A percentile compares a stretch with the other conserved stretches of the same genome.
Conservation (phyloP, 805 yeast genomes). For the Wickerhamiella qilinensis region DNA sequence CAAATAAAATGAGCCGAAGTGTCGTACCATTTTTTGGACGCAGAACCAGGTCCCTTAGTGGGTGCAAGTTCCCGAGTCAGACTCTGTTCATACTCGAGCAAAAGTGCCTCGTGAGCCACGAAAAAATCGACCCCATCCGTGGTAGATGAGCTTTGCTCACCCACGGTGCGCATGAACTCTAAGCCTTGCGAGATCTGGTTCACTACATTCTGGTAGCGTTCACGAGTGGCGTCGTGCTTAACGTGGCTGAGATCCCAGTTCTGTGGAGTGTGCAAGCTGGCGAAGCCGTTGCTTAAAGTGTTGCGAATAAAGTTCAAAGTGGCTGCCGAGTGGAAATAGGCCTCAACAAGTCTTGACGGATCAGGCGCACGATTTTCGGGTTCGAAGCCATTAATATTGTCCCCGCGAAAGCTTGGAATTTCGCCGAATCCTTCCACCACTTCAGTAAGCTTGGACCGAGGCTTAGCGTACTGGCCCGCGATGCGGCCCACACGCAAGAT, state of each 20-base stretch:
- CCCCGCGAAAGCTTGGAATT: conserved; percentile 28
- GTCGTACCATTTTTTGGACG: conserved; percentile 20
- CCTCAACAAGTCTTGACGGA: conserved; percentile 25
- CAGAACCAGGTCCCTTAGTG: conserved; percentile 5
- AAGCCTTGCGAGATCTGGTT: conserved; percentile 23
- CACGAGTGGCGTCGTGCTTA: conserved; percentile 21
- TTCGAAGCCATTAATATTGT: conserved; percentile 29
- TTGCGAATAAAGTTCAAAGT: conserved; percentile 26
- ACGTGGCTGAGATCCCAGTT: conserved; percentile 29
- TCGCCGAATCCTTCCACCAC: conserved; percentile 24
- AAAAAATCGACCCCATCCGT: conserved; percentile 24
- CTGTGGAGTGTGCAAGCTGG: conserved; percentile 25
- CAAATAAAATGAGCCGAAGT: conserved; percentile 29
- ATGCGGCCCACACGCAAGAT: conserved; percentile 27
- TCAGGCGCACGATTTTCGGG: conserved; percentile 25
- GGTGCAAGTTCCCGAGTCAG: conserved; percentile 21
- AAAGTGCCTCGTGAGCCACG: conserved; percentile 28
- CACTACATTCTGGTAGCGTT: conserved; percentile 25
- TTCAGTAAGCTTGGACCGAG: conserved; percentile 28
- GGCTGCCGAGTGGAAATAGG: conserved; percentile 31
- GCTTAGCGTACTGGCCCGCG: conserved; percentile 31
- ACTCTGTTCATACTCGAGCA: conserved; percentile 27
- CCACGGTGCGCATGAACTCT: conserved; percentile 25
- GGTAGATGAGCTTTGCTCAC: conserved; percentile 20
- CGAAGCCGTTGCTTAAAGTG: conserved; percentile 24